Base-by-base conservation (phyloP, 2,329 filamentous ascomycete genomes). In the Botrytis byssoidea region DNA sequence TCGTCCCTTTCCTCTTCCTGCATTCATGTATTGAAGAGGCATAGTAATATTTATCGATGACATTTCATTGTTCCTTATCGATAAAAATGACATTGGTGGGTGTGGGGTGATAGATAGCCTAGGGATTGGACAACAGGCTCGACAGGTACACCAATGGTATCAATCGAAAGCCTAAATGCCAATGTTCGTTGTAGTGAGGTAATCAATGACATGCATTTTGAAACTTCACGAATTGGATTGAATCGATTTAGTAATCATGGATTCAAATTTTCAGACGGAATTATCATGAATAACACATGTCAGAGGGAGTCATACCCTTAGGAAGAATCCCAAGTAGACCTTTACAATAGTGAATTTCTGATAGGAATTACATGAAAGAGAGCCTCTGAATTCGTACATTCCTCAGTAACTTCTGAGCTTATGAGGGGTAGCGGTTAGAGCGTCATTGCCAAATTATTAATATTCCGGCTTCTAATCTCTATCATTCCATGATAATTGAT, bases 371-470 rank as follows among this genome's bases (percentile, higher is more conserved):
- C 22, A 55, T 16, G 35, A 55, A 29, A 57, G 48, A 57, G n/a
- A 68, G 29, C 25, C 18, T 55, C n/a, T 32, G 25, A 42, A 69
- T 59, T 57, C 66, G n/a, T 42, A n/a, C 35, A 57, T 57, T 69
- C 48, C 66, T 32, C 35, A 42, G 35, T 63, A 14, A 42, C 60
- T 40, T 63, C 4, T 63, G 14, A 32, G 37, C 5, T 37, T n/a
- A 69, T 42, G 66, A 69, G 40, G 61, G 37, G 66, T 66, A 51
- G 32, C 29, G 37, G 32, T 37, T 66, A 66, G 42, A 48, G n/a
- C 40, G 40, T 65, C 40, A 48, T 46, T 44, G 29, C 42, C 61
- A 48, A 46, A 66, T 8, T 25, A 35, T 4, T 32, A 35, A 48
- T 46, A 25, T 14, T 55, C 35, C 25, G 55, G 32, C 46, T 40